Percentiles rank a stretch among this genome's conserved stretches.
Evolutionary conservation across 768 basidiomycete genomes (phyloP).

Genomic region (Candolleomyces aberdarensis): DNA sequence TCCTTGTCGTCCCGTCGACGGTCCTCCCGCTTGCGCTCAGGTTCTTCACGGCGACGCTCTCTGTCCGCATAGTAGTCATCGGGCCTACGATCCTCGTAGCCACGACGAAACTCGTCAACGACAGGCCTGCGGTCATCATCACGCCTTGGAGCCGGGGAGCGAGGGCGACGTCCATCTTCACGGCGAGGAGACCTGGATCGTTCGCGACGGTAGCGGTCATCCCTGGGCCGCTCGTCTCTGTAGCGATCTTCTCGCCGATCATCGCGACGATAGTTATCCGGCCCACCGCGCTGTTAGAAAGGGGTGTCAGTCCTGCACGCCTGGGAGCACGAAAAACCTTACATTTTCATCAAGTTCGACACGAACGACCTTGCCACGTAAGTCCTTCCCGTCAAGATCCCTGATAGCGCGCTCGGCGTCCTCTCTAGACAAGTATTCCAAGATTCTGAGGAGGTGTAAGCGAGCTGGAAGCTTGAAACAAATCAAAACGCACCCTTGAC

Average conservation of each 20-base stretch:
- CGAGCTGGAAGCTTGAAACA: neutral
- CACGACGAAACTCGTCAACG: slow-evolving; percentile 87
- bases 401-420: slow-evolving; percentile 94
- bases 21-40: slow-evolving; percentile 67
- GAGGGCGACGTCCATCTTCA: slow-evolving; percentile 75
- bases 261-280: slow-evolving; percentile 76
- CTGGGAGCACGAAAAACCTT: too few relatives aligned
- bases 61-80: slow-evolving; percentile 82
- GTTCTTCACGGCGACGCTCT: slow-evolving; percentile 73
- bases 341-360: slow-evolving; percentile 55
- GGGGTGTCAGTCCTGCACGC: too few relatives aligned
- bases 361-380: slow-evolving; percentile 78
- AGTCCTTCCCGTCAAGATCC: slow-evolving; percentile 81
- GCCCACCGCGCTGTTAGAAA: slow-evolving; percentile 51
- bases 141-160: slow-evolving; percentile 79
- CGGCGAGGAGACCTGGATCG: slow-evolving; percentile 83
- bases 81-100: slow-evolving; percentile 78
- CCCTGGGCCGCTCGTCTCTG: slow-evolving; percentile 57
- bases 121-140: slow-evolving; percentile 83
- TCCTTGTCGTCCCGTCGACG: slow-evolving; percentile 83
- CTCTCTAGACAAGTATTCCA: slow-evolving; percentile 85
- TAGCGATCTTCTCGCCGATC: slow-evolving; percentile 64
- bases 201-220: slow-evolving; percentile 68
- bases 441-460: slow-evolving; percentile 53
- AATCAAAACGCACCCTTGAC: slow-evolving; percentile 69